Base-by-base conservation (phyloP, 108 stramenopile species). In the Cyclotella atomus region DNA sequence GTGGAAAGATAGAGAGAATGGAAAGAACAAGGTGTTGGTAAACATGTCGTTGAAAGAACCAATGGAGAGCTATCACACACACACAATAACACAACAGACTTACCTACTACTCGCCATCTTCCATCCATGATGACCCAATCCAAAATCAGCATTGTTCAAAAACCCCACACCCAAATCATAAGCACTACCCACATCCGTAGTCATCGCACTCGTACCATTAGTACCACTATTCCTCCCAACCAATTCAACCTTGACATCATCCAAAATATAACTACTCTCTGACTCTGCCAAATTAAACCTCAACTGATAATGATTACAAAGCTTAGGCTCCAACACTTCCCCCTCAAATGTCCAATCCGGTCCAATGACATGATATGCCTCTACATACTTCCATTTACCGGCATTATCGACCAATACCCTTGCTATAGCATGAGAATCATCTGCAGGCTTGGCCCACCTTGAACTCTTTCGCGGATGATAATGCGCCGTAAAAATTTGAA, bases 231-330 rank as follows among this genome's bases (percentile, higher is more conserved):
- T n/a, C n/a, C n/a, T n/a, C n/a, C n/a, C n/a, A n/a, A 71, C 52
- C 57, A 59, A 67, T 43, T 71, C 54, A 12, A 79, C 32, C 7
- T n/a, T 30, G 27, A 79, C 70, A 52, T 79, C 66, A 35, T 79
- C 78, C 49, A 79, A 19, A 24, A 62, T 59, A 21, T 50, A 79
- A 30, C 71, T 71, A 5, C 71, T 60, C 17, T 36, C 29, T 19
- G 70, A 59, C 15, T 34, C 44, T 19, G 55, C 47, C 35, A 71
- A 19, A 27, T 59, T 57, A 28, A 79, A 72, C 50, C 78, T 35
- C 28, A 79, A 59, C 28, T 79, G 78, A 49, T 71, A 79, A 34
- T 79, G 70, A 24, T 79, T 79, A 45, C 78, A 79, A 14, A 25
- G 16, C 27, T 50, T 55, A 19, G 78, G 78, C 1, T 17, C 12